These are phyloP conservation scores for Neurospora sp. DNA, from an alignment of 495 filamentous ascomycete genomes.

Conservation along the genomic window DNA sequence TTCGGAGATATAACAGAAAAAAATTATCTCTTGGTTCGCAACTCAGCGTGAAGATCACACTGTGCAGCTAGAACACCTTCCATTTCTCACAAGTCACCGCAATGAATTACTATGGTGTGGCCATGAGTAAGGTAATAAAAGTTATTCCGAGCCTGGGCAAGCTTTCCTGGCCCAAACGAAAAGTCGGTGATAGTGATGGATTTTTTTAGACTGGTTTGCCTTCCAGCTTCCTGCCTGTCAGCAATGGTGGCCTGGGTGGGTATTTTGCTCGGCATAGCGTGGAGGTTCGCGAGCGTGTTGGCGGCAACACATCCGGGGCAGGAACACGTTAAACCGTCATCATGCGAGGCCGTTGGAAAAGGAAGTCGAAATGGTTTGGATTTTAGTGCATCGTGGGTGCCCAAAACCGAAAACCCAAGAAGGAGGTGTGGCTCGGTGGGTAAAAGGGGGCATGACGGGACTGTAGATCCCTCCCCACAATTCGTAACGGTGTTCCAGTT, in stretches of 20 bases:
- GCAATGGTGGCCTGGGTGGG: background rate
- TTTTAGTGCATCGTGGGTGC: background rate
- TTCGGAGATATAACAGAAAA: background rate
- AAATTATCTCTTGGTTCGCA: background rate
- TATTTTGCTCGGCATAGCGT: background rate
- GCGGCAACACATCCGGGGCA: background rate
- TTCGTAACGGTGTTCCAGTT: background rate
- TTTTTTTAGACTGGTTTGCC: background rate
- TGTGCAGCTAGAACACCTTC: background rate
- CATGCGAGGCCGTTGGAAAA: background rate
- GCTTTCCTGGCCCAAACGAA: background rate
- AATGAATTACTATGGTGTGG: background rate
- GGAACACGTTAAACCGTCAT: background rate
- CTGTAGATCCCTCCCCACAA: background rate
- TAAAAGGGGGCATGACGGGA: background rate
- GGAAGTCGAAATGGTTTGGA: background rate
- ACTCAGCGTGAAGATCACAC: background rate
- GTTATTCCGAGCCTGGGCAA: background rate
- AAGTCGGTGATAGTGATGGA: background rate
- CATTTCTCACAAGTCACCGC: background rate
- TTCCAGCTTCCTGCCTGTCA: background rate
- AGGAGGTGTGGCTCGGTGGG: background rate
- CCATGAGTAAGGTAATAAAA: background rate
- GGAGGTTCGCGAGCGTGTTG: background rate
- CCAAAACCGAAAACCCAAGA: background rate